Base-by-base conservation (phyloP, 768 basidiomycete species). In the Leccinellum luteum region DNA sequence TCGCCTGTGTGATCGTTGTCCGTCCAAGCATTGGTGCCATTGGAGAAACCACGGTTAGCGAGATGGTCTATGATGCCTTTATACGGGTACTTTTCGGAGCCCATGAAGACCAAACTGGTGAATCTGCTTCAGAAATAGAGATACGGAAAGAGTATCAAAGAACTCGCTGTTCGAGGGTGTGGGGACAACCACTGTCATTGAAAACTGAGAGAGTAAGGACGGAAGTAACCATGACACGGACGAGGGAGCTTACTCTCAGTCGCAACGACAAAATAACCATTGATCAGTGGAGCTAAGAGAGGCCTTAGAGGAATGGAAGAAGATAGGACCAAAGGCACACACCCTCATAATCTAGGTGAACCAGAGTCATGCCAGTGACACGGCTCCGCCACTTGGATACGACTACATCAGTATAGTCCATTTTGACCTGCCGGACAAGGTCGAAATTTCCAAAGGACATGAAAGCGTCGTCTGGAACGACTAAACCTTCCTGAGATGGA, bases 11-110 rank as follows among this genome's bases (percentile, higher is more conserved):
- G 88, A 67, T 94, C 92, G 45, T 84, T 94, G 67, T 91, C 96
- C 3, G 97, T 98, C 97, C 96, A 99, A 1, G 96, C 96, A 71
- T 98, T 97, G 9, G 89, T 92, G 32, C 92, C 92, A 60, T 90
- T 85, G 7, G 92, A 90, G 69, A 95, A 94, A 19, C 92, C 92
- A 55, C 94, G 85, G 71, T 98, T 98, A 3, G 97, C 97, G 21
- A 99, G 80, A 56, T 91, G 86, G 75, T 98, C 96, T 54, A 99
- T 83, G 52, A 98, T 87, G 21, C 95, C 96, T 71, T 98, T 98
- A 80, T 92, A 92, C 0, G 96, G 95, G 68, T 94, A 98, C 64
- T 90, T 87, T 67, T 96, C 87, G 0, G 94, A 96, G 6, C 97
- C 97, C 81, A 98, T 90, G 70, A 98, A 98, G 30, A 98, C 85